phyloP scores from a whole-genome alignment of 148 eudicot species.

The Vaccinium corymbosum region DNA sequence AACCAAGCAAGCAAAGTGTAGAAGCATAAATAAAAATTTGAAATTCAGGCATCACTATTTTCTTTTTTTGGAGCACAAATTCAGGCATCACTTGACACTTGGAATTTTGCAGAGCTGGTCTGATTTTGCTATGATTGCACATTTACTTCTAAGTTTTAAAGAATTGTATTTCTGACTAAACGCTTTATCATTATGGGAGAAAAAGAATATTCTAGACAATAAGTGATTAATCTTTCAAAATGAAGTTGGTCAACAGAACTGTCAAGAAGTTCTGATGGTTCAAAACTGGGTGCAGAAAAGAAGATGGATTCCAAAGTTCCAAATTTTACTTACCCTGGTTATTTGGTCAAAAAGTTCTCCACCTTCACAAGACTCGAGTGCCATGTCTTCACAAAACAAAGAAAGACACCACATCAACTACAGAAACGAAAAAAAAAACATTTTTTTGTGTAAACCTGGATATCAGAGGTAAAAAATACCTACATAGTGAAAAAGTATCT shows the following conservation, averaged over 20 bases:
- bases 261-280: background rate
- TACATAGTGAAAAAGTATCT: conserved; percentile 87
- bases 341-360: conserved; percentile 99
- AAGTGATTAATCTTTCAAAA: background rate
- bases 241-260: background rate
- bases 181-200: background rate
- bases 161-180: background rate
- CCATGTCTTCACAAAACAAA: conserved; percentile 71
- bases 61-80: background rate
- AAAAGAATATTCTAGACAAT: background rate
- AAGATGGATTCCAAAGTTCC: background rate
- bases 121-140: background rate
- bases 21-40: background rate
- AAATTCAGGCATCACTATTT: background rate
- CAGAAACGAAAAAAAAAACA: conserved; percentile 2
- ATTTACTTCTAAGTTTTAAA: background rate
- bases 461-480: conserved; percentile 28
- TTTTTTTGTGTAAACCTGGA: background rate
- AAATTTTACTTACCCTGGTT: conserved; percentile 67
- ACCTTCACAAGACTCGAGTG: conserved; percentile 96
- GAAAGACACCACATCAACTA: background rate
- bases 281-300: background rate
- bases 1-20: background rate
- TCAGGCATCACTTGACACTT: background rate
- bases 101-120: background rate